Evolutionary conservation across 441 rosid genomes (phyloP), one percentile per base, ranked within the genome.

Genomic region (Geranium incanum): DNA sequence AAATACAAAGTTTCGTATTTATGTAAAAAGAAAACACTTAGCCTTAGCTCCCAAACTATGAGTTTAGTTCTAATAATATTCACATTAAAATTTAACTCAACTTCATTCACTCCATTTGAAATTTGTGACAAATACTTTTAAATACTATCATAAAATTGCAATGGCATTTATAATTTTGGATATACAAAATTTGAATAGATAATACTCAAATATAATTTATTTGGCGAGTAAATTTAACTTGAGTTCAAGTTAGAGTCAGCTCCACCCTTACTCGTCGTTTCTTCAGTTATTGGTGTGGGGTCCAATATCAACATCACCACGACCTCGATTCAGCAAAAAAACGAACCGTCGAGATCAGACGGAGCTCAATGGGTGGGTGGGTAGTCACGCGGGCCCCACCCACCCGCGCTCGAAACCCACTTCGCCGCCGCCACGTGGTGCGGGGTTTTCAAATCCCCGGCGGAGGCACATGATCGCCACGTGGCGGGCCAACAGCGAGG

Each of bases 341-440:
- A 52, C 60, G 60, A 52, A 52, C 63, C 63, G 63, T 4, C 63
- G 63, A 57, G 28, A 57, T 57, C 63, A 15, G 23, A 19, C 63
- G 63, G 63, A 57, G n/a, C 52, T 28, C 33, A 28, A 28, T 28
- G 33, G 2, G 33, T 28, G 3, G 33, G 33, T 28, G 33, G 2
- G 33, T 2, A 28, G 2, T 11, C 55, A 9, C 15, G 55, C 55
- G 13, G 55, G 55, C n/a, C 55, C 55, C 55, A 45, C 50, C 50
- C 8, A 43, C 50, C 50, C 3, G 13, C 13, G 11, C 52, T 45
- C 52, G 52, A 8, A 45, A 45, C 52, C 52, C 12, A 12, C 12
- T n/a, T 23, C 3, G 2, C 63, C 11, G 8, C 18, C 18, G 63
- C 63, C 23, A 57, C 63, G 21, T 52, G 23, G 63, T n/a, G 11